Percentiles rank a stretch among this genome's conserved stretches.
Conservation (phyloP, 2,329 filamentous ascomycete genomes). For the Aspergillus melleus region DNA sequence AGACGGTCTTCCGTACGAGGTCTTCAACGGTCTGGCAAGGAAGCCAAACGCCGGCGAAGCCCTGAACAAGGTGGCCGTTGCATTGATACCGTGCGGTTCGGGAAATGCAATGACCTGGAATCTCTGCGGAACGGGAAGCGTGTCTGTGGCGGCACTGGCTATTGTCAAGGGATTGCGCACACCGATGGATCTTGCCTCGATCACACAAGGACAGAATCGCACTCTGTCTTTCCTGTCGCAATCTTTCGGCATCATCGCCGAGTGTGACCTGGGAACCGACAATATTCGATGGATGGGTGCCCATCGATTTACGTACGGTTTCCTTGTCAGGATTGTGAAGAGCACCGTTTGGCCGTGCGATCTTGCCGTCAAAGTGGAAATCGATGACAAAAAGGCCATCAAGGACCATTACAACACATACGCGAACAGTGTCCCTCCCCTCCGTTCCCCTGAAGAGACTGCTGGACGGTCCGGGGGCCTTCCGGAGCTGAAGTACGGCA, state of each 20-base stretch:
- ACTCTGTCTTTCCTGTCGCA: constrained; percentile 89
- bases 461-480: constrained; percentile 56
- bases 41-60: constrained; percentile 73
- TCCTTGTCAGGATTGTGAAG: constrained; percentile 72
- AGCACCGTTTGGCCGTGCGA: constrained; percentile 86
- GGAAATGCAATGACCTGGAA: constrained; percentile 95
- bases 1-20: constrained; percentile 87
- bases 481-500: constrained; percentile 76
- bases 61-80: constrained; percentile 74
- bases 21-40: constrained; percentile 87
- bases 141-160: constrained; percentile 74
- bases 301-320: constrained; percentile 79
- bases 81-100: constrained; percentile 86
- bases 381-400: constrained; percentile 72
- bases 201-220: constrained; percentile 76
- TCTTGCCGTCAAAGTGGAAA: constrained; percentile 78
- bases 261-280: constrained; percentile 86
- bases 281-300: constrained; percentile 90
- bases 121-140: constrained; percentile 74
- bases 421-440: constrained; percentile 32
- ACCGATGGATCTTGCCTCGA: constrained; percentile 78
- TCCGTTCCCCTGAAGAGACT: constrained; percentile 29
- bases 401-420: constrained; percentile 68
- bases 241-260: constrained; percentile 83
- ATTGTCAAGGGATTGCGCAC: constrained; percentile 87